These are phyloP conservation scores for Sporothrix mexicana DNA, from an alignment of 2,329 filamentous ascomycete genomes.

Conservation along the genomic window DNA sequence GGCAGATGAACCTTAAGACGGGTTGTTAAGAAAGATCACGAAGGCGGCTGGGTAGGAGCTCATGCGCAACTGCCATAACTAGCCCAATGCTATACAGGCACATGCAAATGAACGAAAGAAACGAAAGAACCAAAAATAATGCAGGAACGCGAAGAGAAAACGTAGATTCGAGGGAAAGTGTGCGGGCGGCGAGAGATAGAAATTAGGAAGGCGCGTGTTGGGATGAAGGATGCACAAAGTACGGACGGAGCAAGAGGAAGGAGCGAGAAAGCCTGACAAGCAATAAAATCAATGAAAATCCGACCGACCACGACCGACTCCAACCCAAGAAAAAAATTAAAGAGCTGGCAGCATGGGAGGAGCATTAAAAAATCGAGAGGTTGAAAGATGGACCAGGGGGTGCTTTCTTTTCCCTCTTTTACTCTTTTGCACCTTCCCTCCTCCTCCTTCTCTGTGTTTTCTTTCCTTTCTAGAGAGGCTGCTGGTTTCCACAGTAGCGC, in stretches of 20 bases:
- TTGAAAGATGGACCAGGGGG: slow-evolving; percentile 33
- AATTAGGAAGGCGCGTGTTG: slow-evolving; percentile 8
- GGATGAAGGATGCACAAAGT: neutral
- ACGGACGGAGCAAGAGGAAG: neutral
- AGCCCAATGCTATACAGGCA: slow-evolving; percentile 55
- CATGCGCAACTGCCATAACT: slow-evolving; percentile 35
- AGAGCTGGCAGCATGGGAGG: slow-evolving; percentile 15
- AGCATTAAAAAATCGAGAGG: slow-evolving; percentile 34
- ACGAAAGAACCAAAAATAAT: neutral
- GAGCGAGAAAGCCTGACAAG: slow-evolving; percentile 12
- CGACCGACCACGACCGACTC: neutral
- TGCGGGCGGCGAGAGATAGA: slow-evolving; percentile 7
- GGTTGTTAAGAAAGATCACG: slow-evolving; percentile 6
- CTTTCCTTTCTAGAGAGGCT: slow-evolving; percentile 17
- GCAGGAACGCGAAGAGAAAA: neutral
- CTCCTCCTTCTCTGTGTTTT: neutral
- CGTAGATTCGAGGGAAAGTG: neutral
- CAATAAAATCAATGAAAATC: slow-evolving; percentile 41
- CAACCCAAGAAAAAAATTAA: slow-evolving; percentile 21
- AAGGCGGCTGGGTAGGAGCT: slow-evolving; percentile 11
- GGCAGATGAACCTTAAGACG: slow-evolving; percentile 9
- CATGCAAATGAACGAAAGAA: slow-evolving; percentile 41
- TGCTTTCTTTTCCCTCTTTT: slow-evolving; percentile 24
- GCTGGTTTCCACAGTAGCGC: slow-evolving; percentile 26
- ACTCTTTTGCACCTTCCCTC: too few relatives aligned